Base-by-base conservation (phyloP, 306 rosid species). In the Quillaja saponaria region DNA sequence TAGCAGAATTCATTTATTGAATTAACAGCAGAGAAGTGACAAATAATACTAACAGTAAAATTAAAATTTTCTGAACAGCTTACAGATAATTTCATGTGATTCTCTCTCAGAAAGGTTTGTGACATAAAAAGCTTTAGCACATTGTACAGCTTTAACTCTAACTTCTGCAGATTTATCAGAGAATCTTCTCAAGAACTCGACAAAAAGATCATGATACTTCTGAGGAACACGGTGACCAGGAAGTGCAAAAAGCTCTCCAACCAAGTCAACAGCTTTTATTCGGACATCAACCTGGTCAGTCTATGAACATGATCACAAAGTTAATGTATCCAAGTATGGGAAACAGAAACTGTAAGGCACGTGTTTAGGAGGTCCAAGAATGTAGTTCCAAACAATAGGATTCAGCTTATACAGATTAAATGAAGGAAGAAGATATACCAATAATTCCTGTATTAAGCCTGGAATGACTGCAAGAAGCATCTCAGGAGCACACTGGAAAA, bases 211-310 rank as follows among this genome's bases (percentile, higher is more conserved):
- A 59, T 55, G 84, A 67, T 79, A 86, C 51, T 81, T 78, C 58
- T 54, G 79, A 13, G 90, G 90, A 69, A 75, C 85, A 59, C 58
- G 78, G 75, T 76, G 77, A 35, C 72, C 79, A 7, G 97, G 81
- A 69, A 89, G 76, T 21, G 95, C 67, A 74, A 89, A 76, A 67
- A 92, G 87, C 72, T 82, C 86, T 40, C 99, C 99, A 17, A 86
- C 74, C 73, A 92, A 82, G 68, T 75, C 83, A 63, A 92, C 96
- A 70, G 99, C 94, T 84, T 92, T 86, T 55, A 92, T 87, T 67
- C 96, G 83, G 60, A 81, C 82, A 74, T 92, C 99, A 46, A 92
- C 96, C 71, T 92, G 96, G 68, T 89, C 99, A 61, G 95, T 90
- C 99, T 92, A 58, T 67, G 47, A 53, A 74, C 17, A 41, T 25